phyloP scores from a whole-genome alignment of 148 eudicot genomes.

The Spergularia marina region DNA sequence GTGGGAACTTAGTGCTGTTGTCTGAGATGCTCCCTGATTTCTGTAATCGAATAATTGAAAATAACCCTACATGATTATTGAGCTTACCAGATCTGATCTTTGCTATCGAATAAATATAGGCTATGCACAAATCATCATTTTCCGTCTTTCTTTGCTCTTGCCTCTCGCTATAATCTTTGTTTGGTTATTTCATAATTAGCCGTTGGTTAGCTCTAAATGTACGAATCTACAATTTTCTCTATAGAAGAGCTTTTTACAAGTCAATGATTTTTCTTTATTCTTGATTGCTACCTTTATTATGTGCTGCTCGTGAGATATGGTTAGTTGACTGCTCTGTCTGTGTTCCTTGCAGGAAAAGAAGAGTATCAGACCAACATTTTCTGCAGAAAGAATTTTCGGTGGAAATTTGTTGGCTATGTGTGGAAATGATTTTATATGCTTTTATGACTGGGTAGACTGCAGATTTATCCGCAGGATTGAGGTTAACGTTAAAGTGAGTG shows the following conservation, averaged over 20 bases:
- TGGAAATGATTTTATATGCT: constrained; percentile 95
- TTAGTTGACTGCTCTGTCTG: constrained; percentile 15
- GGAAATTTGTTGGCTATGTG: constrained; percentile 92
- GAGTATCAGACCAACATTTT: constrained; percentile 88
- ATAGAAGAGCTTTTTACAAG: background rate
- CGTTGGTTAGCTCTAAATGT: background rate
- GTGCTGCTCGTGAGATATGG: constrained; percentile 1
- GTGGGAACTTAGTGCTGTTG: background rate
- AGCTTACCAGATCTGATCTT: background rate
- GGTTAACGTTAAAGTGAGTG: constrained; percentile 85
- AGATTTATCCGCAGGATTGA: constrained; percentile 89
- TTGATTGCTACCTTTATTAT: constrained; percentile 2
- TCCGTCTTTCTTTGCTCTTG: background rate
- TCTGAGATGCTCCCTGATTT: background rate
- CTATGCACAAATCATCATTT: background rate
- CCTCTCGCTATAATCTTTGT: background rate
- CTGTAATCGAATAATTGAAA: background rate
- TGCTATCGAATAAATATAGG: background rate
- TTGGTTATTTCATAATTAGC: background rate
- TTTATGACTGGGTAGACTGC: constrained; percentile 98
- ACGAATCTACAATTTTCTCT: background rate
- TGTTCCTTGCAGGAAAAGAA: constrained; percentile 74
- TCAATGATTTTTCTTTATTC: background rate
- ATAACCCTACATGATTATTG: background rate
- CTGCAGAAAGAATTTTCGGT: constrained; percentile 91